These are phyloP conservation scores for Lobulomyces angularis DNA, from an alignment of 192 early-diverging fungal species.

Conservation along the genomic window DNA sequence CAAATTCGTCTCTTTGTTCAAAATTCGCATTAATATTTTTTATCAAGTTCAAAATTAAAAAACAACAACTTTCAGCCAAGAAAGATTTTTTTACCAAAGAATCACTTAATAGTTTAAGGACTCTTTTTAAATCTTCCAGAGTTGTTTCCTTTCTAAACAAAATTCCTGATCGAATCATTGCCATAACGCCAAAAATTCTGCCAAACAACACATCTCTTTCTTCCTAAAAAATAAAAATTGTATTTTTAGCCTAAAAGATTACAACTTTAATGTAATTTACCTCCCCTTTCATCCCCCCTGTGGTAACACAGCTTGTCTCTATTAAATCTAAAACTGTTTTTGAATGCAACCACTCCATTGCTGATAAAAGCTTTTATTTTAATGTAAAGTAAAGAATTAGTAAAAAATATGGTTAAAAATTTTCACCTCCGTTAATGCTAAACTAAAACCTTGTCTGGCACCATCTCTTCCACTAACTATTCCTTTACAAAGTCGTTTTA, in stretches of 20 bases:
- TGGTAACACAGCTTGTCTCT: slow-evolving; percentile 48
- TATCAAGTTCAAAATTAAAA: no score
- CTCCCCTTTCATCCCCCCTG: slow-evolving; percentile 52
- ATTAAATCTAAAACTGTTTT: slow-evolving; percentile 60
- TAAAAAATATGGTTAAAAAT: slow-evolving; percentile 5
- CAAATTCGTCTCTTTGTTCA: no score
- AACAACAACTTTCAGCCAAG: no score
- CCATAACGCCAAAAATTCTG: slow-evolving; percentile 78
- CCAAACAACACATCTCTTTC: slow-evolving; percentile 80
- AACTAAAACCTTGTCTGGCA: slow-evolving; percentile 88
- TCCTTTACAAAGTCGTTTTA: slow-evolving; percentile 79
- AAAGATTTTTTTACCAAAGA: no score
- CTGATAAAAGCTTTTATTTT: slow-evolving; percentile 7
- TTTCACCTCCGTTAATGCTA: slow-evolving; percentile 78
- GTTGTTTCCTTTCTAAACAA: slow-evolving; percentile 49
- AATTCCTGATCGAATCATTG: slow-evolving; percentile 68
- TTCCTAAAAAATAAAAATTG: slow-evolving; percentile 45
- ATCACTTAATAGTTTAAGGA: no score
- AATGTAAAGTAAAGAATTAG: neutral
- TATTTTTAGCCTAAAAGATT: slow-evolving; percentile 6
- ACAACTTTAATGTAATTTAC: slow-evolving; percentile 4
- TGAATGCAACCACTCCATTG: slow-evolving; percentile 17
- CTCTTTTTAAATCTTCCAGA: slow-evolving; percentile 54
- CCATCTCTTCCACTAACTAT: slow-evolving; percentile 72
- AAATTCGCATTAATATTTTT: no score